Conservation (phyloP, 192 early-diverging fungal genomes). For the Entomortierella parvispora region DNA sequence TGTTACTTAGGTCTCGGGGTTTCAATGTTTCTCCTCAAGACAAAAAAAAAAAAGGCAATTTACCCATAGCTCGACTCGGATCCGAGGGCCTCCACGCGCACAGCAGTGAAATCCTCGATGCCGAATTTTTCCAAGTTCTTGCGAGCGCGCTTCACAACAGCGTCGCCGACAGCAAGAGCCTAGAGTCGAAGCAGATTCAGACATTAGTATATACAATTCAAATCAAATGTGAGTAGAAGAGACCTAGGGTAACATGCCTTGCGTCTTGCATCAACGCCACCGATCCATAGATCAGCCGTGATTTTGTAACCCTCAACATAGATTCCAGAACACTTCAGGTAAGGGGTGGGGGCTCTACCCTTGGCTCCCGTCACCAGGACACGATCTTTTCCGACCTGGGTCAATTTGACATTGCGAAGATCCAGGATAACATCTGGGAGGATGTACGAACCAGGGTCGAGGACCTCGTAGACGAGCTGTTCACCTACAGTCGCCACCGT, state of each 20-base stretch:
- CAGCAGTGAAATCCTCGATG: conserved; percentile 59
- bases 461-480: conserved; percentile 72
- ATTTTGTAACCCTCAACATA: conserved; percentile 70
- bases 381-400: conserved; percentile 63
- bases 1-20: too few species aligned
- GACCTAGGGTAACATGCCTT: conserved; percentile 45
- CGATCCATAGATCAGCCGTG: conserved; percentile 67
- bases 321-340: conserved; percentile 71
- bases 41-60: not conserved
- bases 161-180: conserved; percentile 64
- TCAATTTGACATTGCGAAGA: conserved; percentile 63
- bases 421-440: conserved; percentile 74
- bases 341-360: conserved; percentile 65
- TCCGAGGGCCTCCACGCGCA: conserved; percentile 68
- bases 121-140: conserved; percentile 56
- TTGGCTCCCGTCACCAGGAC: conserved; percentile 70
- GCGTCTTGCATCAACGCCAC: conserved; percentile 66
- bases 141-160: conserved; percentile 60
- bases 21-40: too few species aligned
- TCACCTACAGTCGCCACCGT: conserved; percentile 66
- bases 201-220: not conserved
- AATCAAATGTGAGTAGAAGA: not conserved
- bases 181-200: too few species aligned
- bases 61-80: conserved; percentile 72
- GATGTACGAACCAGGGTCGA: conserved; percentile 72